A percentile compares a stretch with the other conserved stretches of the same genome.
These are phyloP conservation scores for Nematocida parisii DNA, from an alignment of 371 early-diverging fungal genomes.

Conservation along the genomic window DNA sequence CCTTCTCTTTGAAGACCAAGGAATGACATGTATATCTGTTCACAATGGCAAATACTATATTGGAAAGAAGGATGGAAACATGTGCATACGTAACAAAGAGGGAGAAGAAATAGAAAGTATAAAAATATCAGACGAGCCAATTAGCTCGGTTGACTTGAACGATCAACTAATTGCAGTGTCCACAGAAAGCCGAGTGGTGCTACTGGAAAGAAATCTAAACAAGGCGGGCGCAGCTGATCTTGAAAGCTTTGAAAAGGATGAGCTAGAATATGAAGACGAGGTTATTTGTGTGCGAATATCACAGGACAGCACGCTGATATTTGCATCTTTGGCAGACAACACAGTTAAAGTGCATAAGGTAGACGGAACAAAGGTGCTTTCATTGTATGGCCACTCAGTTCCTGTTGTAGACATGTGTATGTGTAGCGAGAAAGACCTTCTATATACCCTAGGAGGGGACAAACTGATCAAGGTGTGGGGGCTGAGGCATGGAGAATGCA, in stretches of 20 bases:
- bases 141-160: neutral
- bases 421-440: conserved; percentile 45
- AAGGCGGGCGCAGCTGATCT: neutral
- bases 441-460: conserved; percentile 67
- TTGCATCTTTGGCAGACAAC: conserved; percentile 56
- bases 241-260: conserved; percentile 4
- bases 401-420: conserved; percentile 65
- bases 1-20: conserved; percentile 35
- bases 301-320: conserved; percentile 42
- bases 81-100: neutral
- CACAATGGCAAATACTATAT: conserved; percentile 21
- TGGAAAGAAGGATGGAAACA: conserved; percentile 33
- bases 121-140: conserved; percentile 6
- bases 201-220: neutral
- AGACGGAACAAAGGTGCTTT: conserved; percentile 47
- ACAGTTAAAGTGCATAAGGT: conserved; percentile 62
- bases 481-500: conserved; percentile 69
- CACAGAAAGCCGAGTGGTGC: conserved; percentile 10
- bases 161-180: conserved; percentile 6
- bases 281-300: conserved; percentile 51
- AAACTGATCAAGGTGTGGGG: conserved; percentile 70
- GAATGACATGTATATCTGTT: conserved; percentile 17
- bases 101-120: conserved; percentile 11
- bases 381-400: conserved; percentile 69
- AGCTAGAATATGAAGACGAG: conserved; percentile 48